A percentile compares a stretch with the other conserved stretches of the same genome.
phyloP scores from a whole-genome alignment of 2,329 filamentous ascomycete species.

The Colletotrichum sp. region DNA sequence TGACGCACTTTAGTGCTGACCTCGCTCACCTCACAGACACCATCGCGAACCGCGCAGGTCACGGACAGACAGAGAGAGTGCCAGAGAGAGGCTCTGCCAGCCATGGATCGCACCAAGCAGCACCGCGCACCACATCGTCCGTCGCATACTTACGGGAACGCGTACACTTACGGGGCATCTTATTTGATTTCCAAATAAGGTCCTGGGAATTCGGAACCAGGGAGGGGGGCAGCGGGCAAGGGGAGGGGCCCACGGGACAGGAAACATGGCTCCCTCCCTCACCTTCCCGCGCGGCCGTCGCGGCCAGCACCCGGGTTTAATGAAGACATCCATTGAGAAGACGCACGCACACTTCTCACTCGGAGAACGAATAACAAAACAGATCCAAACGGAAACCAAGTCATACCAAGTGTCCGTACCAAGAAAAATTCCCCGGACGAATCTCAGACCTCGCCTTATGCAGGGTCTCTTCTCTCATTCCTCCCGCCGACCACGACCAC shows the following conservation, averaged over 20 bases:
- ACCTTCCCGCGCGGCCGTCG: not conserved
- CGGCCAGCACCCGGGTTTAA: not conserved
- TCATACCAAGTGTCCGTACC: not conserved
- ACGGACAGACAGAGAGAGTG: not conserved
- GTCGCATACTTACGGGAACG: not conserved
- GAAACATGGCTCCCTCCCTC: conserved; percentile 2
- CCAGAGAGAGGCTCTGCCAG: not conserved
- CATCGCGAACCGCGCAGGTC: not conserved
- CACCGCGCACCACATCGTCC: not conserved
- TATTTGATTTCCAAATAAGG: not conserved
- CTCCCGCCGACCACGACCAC: not conserved
- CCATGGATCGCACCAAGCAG: not conserved
- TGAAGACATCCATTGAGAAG: not conserved
- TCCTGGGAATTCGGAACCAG: not conserved
- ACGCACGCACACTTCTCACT: not conserved
- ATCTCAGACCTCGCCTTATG: not conserved
- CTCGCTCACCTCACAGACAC: not conserved
- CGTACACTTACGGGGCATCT: not conserved
- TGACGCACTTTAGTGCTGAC: not conserved
- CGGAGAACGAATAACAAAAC: not conserved
- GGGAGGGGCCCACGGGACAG: not conserved
- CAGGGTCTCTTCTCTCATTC: not conserved
- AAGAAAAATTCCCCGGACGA: not conserved
- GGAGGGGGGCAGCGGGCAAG: not conserved
- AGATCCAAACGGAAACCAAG: not conserved